Conservation (phyloP, 1,139 yeast genomes). For the Wickerhamomyces sp. region DNA sequence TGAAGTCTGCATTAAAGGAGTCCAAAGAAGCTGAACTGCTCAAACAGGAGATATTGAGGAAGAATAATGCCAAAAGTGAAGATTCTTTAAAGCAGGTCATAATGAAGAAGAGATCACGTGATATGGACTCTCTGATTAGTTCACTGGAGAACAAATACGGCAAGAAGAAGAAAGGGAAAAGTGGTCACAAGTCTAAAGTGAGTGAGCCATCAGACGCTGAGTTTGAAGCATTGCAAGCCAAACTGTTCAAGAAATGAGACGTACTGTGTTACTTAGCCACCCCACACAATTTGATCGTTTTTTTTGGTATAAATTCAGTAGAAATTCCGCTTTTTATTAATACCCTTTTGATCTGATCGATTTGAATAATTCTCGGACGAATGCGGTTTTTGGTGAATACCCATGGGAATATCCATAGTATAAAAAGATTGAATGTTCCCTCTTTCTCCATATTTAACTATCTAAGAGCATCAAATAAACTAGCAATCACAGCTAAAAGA, state of each 20-base stretch:
- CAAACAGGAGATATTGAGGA: conserved; percentile 44
- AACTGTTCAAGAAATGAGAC: conserved; percentile 9
- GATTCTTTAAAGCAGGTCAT: conserved; percentile 49
- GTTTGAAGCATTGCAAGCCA: conserved; percentile 33
- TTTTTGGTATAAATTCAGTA: neutral
- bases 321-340: neutral
- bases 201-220: conserved; percentile 35
- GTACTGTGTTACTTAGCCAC: too few species aligned
- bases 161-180: conserved; percentile 21
- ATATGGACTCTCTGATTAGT: conserved; percentile 46
- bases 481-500: neutral
- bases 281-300: neutral
- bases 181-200: conserved; percentile 21
- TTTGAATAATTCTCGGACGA: conserved; percentile 6
- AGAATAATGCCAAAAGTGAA: conserved; percentile 31
- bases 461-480: neutral
- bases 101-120: conserved; percentile 33
- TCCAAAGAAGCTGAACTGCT: conserved; percentile 67
- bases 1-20: conserved; percentile 44
- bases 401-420: neutral
- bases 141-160: conserved; percentile 37
- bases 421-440: neutral
- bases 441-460: too few species aligned
- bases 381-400: conserved; percentile 1
- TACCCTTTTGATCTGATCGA: neutral